A percentile compares a stretch with the other conserved stretches of the same genome.
These are phyloP conservation scores for Didymella pomorum DNA, from an alignment of 2,329 filamentous ascomycete species.

Conservation along the genomic window DNA sequence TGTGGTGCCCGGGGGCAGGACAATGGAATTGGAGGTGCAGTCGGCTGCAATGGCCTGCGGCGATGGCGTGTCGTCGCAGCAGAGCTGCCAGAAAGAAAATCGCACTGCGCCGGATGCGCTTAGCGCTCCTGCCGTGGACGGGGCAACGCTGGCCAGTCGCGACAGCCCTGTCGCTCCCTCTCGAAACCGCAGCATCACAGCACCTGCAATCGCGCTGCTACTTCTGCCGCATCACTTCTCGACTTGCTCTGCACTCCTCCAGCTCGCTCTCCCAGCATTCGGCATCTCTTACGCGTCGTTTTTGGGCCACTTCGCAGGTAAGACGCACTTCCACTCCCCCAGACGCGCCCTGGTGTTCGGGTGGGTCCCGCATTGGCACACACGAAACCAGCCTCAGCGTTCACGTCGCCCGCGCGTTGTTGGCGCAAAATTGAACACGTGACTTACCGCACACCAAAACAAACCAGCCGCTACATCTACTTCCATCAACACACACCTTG, in stretches of 20 bases:
- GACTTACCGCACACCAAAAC: constrained; percentile 43
- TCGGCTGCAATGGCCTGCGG: constrained; percentile 26
- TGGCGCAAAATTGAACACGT: constrained; percentile 28
- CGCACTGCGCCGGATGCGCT: constrained; percentile 33
- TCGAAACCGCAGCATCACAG: constrained; percentile 23
- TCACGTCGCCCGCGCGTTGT: constrained; percentile 40
- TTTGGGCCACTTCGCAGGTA: constrained; percentile 18
- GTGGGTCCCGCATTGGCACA: constrained; percentile 39
- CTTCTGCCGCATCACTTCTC: constrained; percentile 17
- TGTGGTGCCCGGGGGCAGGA: constrained; percentile 26
- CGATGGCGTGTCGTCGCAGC: constrained; percentile 32
- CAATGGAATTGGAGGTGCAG: constrained; percentile 23
- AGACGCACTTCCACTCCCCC: constrained; percentile 21
- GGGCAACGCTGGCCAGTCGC: constrained; percentile 28
- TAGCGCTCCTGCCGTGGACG: constrained; percentile 24
- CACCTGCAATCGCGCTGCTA: constrained; percentile 25
- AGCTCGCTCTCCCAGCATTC: constrained; percentile 16
- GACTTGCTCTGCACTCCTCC: constrained; percentile 7
- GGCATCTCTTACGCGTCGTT: constrained; percentile 36
- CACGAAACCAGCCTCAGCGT: constrained; percentile 40
- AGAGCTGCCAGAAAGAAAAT: constrained; percentile 43
- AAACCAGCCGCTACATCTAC: constrained; percentile 43
- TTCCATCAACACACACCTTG: constrained; percentile 49
- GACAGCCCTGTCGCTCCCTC: constrained; percentile 22
- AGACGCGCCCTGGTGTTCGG: constrained; percentile 37